Evolutionary conservation across 2,329 filamentous ascomycete genomes (phyloP).

Genomic region (Chaetomium sp.): DNA sequence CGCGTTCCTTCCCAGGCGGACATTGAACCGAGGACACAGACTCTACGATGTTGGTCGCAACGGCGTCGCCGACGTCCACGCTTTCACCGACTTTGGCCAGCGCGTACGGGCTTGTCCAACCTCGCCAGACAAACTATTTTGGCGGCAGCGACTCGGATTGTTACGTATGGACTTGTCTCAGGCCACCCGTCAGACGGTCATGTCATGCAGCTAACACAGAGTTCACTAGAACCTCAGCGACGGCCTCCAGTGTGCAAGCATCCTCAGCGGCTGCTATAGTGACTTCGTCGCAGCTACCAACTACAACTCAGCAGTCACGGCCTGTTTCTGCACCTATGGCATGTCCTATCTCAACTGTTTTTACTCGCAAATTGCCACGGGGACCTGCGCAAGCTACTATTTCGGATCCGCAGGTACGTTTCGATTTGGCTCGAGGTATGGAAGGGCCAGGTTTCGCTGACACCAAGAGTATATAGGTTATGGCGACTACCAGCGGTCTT

Average conservation of each 20-base stretch:
- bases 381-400: constrained; percentile 25
- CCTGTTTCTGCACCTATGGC: constrained; percentile 36
- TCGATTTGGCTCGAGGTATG: not conserved
- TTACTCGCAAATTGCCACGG: constrained; percentile 23
- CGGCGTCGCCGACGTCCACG: constrained; percentile 25
- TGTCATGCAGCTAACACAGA: constrained; percentile 1
- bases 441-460: not conserved
- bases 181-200: not conserved
- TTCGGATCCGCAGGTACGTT: constrained; percentile 21
- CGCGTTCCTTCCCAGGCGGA: not conserved
- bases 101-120: constrained; percentile 17
- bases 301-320: constrained; percentile 3
- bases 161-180: constrained; percentile 6
- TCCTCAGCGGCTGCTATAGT: constrained; percentile 28
- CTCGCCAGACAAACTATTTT: constrained; percentile 23
- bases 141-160: constrained; percentile 20
- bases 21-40: not conserved
- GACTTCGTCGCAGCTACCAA: constrained; percentile 19
- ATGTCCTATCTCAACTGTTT: constrained; percentile 34
- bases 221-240: constrained; percentile 12
- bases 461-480: constrained; percentile 13
- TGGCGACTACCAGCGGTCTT: constrained; percentile 28
- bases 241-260: constrained; percentile 27
- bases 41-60: constrained; percentile 20
- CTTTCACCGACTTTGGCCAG: constrained; percentile 27